Conservation (phyloP, 164 flowering plant genomes). For the Paratinospora sagittata region DNA sequence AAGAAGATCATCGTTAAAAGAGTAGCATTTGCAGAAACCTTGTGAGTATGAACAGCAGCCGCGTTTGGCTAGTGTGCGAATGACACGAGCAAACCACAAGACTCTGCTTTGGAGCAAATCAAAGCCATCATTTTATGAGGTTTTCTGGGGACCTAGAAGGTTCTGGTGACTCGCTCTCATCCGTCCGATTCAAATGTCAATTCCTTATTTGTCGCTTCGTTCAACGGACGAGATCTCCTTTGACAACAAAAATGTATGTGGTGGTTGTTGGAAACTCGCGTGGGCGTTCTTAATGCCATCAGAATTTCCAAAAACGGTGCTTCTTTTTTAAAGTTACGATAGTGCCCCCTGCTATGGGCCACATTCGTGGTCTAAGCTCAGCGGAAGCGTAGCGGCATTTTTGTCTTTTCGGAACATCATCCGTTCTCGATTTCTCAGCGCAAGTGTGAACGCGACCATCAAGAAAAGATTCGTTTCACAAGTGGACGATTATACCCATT, state of each 20-base stretch:
- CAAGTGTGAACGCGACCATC: conserved; percentile 1
- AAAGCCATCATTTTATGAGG: background rate
- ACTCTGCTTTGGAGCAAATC: background rate
- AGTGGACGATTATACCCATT: background rate
- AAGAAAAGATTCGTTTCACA: background rate
- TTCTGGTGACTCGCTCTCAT: background rate
- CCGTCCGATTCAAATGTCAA: background rate
- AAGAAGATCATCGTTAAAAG: too few relatives aligned
- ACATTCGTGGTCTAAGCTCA: too few relatives aligned
- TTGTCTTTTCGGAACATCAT: background rate
- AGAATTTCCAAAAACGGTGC: background rate
- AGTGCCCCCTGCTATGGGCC: background rate
- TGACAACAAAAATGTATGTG: background rate
- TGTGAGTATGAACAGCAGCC: background rate
- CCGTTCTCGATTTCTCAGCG: background rate
- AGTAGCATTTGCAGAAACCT: conserved; percentile 1
- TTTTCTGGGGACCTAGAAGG: background rate
- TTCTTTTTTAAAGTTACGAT: background rate
- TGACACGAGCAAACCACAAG: conserved; percentile 2
- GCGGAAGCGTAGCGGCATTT: background rate
- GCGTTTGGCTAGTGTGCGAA: background rate
- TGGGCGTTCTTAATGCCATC: background rate
- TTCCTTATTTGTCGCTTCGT: background rate
- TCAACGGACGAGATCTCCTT: background rate
- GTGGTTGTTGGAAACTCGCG: background rate